A percentile compares a stretch with the other conserved stretches of the same genome.
Evolutionary conservation across 495 filamentous ascomycete genomes (phyloP).

Genomic region (Amorphotheca resinae): DNA sequence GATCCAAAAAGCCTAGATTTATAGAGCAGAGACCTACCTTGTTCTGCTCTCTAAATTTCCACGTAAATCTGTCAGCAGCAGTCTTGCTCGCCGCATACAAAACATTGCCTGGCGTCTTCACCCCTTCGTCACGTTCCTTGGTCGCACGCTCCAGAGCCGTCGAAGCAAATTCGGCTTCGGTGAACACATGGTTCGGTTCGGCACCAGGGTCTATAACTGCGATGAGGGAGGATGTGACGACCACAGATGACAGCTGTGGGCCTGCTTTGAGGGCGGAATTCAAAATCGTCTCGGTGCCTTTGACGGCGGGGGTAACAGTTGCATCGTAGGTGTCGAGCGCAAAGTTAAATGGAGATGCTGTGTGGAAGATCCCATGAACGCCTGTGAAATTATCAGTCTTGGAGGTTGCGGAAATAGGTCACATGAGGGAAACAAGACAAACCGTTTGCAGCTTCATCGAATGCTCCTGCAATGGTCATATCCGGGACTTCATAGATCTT

Average conservation of each 20-base stretch:
- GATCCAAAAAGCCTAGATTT: too few relatives aligned
- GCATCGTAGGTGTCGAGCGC: constrained; percentile 8
- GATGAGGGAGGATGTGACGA: constrained; percentile 20
- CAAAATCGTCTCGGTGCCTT: constrained; percentile 13
- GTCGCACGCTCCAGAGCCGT: constrained; percentile 3
- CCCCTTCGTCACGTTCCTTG: constrained; percentile 3
- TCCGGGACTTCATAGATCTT: constrained; percentile 19
- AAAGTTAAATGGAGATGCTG: constrained; percentile 20
- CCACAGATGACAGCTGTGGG: constrained; percentile 16
- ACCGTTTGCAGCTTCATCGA: constrained; percentile 24
- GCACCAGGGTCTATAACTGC: constrained; percentile 9
- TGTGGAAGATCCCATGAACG: constrained; percentile 22
- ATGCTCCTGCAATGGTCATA: constrained; percentile 22
- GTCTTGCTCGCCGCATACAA: constrained; percentile 22
- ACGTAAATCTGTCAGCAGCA: constrained; percentile 18
- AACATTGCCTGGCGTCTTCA: constrained; percentile 2
- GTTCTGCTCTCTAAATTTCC: constrained; percentile 18
- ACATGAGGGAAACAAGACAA: too few relatives aligned
- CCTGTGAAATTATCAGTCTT: constrained; percentile 12
- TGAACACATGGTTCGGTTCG: constrained; percentile 17
- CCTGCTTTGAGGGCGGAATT: constrained; percentile 20
- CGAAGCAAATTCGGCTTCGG: constrained; percentile 13
- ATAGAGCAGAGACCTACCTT: constrained; percentile 6
- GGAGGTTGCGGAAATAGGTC: too few relatives aligned
- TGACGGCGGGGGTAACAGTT: constrained; percentile 15